phyloP scores from a whole-genome alignment of 352 stramenopile species.

The Globisporangium cylindrosporum region DNA sequence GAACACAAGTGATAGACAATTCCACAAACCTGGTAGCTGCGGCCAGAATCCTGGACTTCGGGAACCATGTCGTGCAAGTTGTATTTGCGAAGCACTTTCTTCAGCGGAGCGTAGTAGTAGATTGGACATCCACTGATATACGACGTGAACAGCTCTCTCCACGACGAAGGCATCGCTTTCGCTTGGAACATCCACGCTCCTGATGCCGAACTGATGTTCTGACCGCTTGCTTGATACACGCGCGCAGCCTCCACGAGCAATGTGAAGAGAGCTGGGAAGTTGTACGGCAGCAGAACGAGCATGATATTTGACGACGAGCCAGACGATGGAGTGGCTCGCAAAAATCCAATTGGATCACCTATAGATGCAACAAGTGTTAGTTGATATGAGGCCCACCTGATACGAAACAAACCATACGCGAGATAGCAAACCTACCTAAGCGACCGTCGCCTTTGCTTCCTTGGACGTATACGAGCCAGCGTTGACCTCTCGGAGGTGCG shows the following conservation, averaged over 20 bases:
- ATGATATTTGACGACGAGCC: conserved; percentile 34
- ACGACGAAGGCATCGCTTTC: conserved; percentile 85
- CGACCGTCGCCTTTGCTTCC: conserved; percentile 79
- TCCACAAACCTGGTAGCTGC: conserved; percentile 74
- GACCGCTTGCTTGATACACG: conserved; percentile 76
- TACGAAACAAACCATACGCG: not conserved
- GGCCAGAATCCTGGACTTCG: conserved; percentile 74
- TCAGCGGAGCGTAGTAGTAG: conserved; percentile 82
- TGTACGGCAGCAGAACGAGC: conserved; percentile 88
- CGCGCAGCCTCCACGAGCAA: conserved; percentile 79
- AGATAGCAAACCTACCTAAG: conserved; percentile 35
- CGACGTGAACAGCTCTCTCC: conserved; percentile 77
- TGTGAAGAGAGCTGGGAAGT: conserved; percentile 80
- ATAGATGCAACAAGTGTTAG: not conserved
- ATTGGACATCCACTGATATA: conserved; percentile 73
- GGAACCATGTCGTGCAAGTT: conserved; percentile 87
- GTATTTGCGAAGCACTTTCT: conserved; percentile 84
- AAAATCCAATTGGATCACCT: conserved; percentile 81
- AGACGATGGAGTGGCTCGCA: conserved; percentile 41
- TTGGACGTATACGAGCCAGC: conserved; percentile 82
- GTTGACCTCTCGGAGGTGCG: conserved; percentile 62
- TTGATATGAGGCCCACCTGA: not conserved
- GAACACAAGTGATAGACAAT: not conserved
- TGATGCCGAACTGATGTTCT: conserved; percentile 64
- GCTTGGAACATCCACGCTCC: conserved; percentile 83